These are phyloP conservation scores for Penicillium sp. DNA, from an alignment of 2,329 filamentous ascomycete genomes.

Conservation along the genomic window DNA sequence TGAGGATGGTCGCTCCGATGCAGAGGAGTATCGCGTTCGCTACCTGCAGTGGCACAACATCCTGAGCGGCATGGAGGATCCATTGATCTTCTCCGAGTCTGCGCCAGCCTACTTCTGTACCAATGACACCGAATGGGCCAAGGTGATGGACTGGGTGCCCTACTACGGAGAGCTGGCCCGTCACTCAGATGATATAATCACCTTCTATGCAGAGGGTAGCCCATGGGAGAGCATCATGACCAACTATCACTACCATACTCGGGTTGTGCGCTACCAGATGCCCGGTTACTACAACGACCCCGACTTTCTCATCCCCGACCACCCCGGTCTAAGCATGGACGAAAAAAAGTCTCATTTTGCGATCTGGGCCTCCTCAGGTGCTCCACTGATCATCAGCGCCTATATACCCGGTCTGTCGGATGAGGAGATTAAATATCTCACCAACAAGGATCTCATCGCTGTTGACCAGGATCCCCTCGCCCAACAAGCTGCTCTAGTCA, in stretches of 20 bases:
- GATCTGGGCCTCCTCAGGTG: constrained; percentile 52
- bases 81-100: constrained; percentile 47
- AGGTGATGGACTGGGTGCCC: constrained; percentile 47
- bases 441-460: constrained; percentile 43
- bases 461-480: constrained; percentile 46
- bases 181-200: constrained; percentile 46
- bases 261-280: constrained; percentile 47
- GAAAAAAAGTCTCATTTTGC: constrained; percentile 52
- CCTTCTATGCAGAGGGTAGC: constrained; percentile 41
- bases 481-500: constrained; percentile 50
- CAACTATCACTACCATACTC: constrained; percentile 48
- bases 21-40: constrained; percentile 28
- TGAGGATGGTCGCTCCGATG: constrained; percentile 13
- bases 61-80: constrained; percentile 34
- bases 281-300: constrained; percentile 49
- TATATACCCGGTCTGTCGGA: constrained; percentile 39
- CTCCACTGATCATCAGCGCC: constrained; percentile 50
- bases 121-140: constrained; percentile 47
- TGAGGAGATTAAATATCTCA: constrained; percentile 38
- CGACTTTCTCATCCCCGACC: constrained; percentile 52
- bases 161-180: constrained; percentile 45
- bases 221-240: constrained; percentile 50
- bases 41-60: constrained; percentile 47
- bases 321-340: constrained; percentile 42
- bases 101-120: constrained; percentile 47